Evolutionary conservation across 768 basidiomycete species (phyloP), one percentile per base, ranked within the genome.

Genomic region (Mycena sanguinolenta): DNA sequence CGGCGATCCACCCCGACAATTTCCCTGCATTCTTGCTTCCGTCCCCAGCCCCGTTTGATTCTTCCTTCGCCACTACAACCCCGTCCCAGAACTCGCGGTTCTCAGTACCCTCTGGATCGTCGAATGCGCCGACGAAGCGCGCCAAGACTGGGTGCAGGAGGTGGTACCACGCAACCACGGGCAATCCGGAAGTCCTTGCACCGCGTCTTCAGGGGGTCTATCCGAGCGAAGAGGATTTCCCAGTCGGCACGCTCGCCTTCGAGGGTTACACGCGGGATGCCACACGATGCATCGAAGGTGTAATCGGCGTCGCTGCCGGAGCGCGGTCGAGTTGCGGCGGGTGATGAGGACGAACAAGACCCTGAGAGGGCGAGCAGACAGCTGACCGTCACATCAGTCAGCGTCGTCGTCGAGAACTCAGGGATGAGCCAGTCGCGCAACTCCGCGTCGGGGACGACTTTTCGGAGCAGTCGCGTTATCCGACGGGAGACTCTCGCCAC

Each of bases 201-300:
- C 52, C 32, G 50, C 59, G 39, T 55, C 52, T 58, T 57, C 64
- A 65, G 25, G 39, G 32, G 42, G 30, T 62, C 53, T 52, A 68
- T 39, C 60, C 67, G 52, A 1, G 38, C 10, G 21, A 62, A 10
- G 53, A 68, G 42, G 25, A 61, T 14, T 55, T 68, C 67, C 67
- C 67, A 62, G 67, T 68, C 67, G 19, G 39, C 52, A 36, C 67
- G 67, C 58, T 68, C 59, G 32, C 67, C 60, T 36, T 68, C 67
- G 30, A 62, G 67, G 39, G 67, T 68, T 27, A 68, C 59, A 42
- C 60, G 67, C 25, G 67, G 67, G 32, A 62, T 68, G 53, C 67
- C 67, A 52, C 58, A 38, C 58, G 52, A 30, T 34, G 59, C 44
- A 46, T 44, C 17, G n/a, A 67, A 61, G 52, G 59, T 44, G 58